Evolutionary conservation across 768 basidiomycete genomes (phyloP), one percentile per base, ranked within the genome.

Genomic region (Leccinellum rugosiceps): DNA sequence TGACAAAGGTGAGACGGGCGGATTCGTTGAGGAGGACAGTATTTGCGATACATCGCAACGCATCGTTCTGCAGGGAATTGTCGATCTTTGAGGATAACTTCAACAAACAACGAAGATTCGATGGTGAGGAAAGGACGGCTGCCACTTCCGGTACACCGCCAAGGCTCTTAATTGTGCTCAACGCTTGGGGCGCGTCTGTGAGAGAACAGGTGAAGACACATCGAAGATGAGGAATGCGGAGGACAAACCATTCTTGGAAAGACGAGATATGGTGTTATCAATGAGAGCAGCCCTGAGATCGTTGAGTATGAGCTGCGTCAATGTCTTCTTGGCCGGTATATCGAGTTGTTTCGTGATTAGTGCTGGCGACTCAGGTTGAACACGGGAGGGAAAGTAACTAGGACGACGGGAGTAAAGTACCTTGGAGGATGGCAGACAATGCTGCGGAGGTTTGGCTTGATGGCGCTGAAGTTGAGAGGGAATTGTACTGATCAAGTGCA

Each of bases 41-140:
- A 68, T 95, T 95, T 8, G 93, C 92, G 25, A 92, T 78, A 52
- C 83, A 90, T 54, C 88, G 79, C 46, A 92, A 75, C 1, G 88
- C 87, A 73, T 92, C 88, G 45, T 79, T 82, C 13, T 86, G 85
- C 3, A 68, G 66, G 41, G 83, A 79, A 53, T 84, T 80, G 57
- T 84, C 85, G 67, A 86, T 79, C 6, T 78, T 69, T 4, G 62
- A 68, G 9, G 83, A 78, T 7, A 88, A 62, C 7, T 68, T 68
- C 31, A 90, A 76, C 21, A 93, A 75, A 19, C 76, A 72, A 2
- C 79, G 77, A 23, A 93, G 74, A 66, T 86, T 89, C 23, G 77
- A 65, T 8, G 81, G 64, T 1, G 76, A 75, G 6, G 82, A 79
- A 23, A 92, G 76, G 52, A 85, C 74, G 51, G 77, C 73, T 5